Evolutionary conservation across 2,329 filamentous ascomycete species (phyloP).

Genomic region (Aureobasidium sp.): DNA sequence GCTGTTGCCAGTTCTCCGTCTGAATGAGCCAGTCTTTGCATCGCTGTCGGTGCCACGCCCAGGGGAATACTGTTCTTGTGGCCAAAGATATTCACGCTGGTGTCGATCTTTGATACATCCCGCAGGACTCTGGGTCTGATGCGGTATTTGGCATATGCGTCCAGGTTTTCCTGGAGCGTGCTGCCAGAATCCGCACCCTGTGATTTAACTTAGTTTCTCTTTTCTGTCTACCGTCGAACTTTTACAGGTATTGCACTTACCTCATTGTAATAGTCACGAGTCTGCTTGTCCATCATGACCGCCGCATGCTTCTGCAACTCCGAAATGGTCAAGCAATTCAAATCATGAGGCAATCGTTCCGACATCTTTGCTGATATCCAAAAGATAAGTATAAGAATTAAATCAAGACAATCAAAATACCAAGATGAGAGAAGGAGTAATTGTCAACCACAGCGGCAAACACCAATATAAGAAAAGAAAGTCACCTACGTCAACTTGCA

Average conservation of each 20-base stretch:
- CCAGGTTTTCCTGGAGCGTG: conserved; percentile 44
- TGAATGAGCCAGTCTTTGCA: conserved; percentile 46
- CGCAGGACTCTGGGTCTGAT: conserved; percentile 35
- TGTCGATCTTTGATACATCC: conserved; percentile 36
- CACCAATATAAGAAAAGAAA: neutral
- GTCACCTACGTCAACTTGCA: conserved; percentile 7
- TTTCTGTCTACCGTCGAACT: too few relatives aligned
- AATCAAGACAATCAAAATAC: too few relatives aligned
- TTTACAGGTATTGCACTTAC: neutral
- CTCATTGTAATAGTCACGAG: conserved; percentile 35
- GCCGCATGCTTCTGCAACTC: conserved; percentile 36
- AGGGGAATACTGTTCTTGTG: conserved; percentile 42
- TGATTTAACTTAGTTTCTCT: neutral
- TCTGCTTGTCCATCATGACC: conserved; percentile 33
- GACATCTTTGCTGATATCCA: neutral
- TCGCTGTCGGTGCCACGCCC: conserved; percentile 48
- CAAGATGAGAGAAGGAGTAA: neutral
- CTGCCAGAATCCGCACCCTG: conserved; percentile 30
- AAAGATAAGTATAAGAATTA: neutral
- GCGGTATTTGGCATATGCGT: conserved; percentile 44
- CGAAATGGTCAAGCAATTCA: conserved; percentile 38
- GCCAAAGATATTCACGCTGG: conserved; percentile 42
- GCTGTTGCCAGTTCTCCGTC: conserved; percentile 48
- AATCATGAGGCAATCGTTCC: conserved; percentile 24
- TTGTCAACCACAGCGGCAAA: neutral